Percentiles rank a stretch among this genome's conserved stretches.
Conservation (phyloP, 2,329 filamentous ascomycete species). For the Monilinia aucupariae region DNA sequence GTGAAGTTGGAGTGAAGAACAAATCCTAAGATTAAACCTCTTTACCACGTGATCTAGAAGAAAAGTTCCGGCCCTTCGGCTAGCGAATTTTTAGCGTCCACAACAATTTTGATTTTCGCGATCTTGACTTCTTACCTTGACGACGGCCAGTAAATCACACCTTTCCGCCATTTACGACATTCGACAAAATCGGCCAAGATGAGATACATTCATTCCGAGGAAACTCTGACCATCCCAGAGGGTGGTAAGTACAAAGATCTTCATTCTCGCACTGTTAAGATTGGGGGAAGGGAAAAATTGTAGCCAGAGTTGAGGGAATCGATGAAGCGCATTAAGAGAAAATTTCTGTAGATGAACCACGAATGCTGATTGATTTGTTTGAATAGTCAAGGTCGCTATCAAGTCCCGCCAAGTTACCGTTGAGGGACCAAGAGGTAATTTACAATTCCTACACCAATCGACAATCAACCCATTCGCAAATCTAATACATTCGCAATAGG, state of each 20-base stretch:
- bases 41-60: neutral
- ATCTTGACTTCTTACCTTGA: slow-evolving; percentile 15
- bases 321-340: slow-evolving; percentile 8
- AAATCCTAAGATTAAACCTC: neutral
- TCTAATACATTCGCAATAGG: slow-evolving; percentile 48
- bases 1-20: neutral
- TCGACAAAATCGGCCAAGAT: slow-evolving; percentile 60
- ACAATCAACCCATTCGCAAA: slow-evolving; percentile 21
- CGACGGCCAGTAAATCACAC: slow-evolving; percentile 18
- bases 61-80: slow-evolving; percentile 10
- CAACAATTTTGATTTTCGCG: slow-evolving; percentile 18
- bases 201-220: slow-evolving; percentile 99
- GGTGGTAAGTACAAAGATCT: slow-evolving; percentile 65
- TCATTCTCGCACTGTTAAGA: neutral
- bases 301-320: slow-evolving; percentile 11
- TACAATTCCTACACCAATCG: slow-evolving; percentile 21
- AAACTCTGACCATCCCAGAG: slow-evolving; percentile 92
- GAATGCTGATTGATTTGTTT: slow-evolving; percentile 37
- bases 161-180: slow-evolving; percentile 19
- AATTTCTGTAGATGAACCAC: slow-evolving; percentile 18
- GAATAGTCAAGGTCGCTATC: slow-evolving; percentile 91
- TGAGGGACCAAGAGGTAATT: slow-evolving; percentile 85
- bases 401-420: slow-evolving; percentile 95
- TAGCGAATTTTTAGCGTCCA: slow-evolving; percentile 16
- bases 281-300: neutral